phyloP scores from a whole-genome alignment of 73 alveolate species.

The Paraurostyla sp. region DNA sequence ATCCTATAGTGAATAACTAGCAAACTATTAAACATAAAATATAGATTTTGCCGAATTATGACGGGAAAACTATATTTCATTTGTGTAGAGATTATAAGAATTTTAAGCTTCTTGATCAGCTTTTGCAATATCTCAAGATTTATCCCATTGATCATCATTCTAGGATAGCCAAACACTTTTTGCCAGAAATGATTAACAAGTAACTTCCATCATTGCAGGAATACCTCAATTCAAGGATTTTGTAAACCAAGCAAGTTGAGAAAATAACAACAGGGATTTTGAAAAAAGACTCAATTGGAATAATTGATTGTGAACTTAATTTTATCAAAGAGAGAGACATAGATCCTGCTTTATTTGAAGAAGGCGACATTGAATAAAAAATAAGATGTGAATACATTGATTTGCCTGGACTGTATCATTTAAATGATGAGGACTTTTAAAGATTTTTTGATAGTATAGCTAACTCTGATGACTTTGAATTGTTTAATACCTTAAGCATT shows the following conservation, averaged over 20 bases:
- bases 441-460: neutral
- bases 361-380: neutral
- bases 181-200: neutral
- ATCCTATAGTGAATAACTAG: neutral
- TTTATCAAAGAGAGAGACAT: neutral
- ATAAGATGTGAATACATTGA: neutral
- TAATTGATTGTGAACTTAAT: neutral
- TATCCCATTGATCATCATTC: conserved; percentile 51
- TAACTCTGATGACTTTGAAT: neutral
- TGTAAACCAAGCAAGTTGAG: neutral
- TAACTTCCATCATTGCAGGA: neutral
- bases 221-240: conserved; percentile 17
- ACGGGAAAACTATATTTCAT: conserved; percentile 32
- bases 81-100: neutral
- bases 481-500: neutral
- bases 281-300: neutral
- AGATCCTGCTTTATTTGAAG: neutral
- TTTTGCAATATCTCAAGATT: conserved; percentile 6
- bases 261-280: neutral
- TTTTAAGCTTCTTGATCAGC: neutral
- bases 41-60: neutral
- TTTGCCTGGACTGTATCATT: conserved; percentile 17
- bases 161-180: neutral
- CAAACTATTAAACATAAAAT: neutral
- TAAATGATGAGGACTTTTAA: neutral